Evolutionary conservation across 768 basidiomycete species (phyloP).

Genomic region (Xerocomus spinulosus): DNA sequence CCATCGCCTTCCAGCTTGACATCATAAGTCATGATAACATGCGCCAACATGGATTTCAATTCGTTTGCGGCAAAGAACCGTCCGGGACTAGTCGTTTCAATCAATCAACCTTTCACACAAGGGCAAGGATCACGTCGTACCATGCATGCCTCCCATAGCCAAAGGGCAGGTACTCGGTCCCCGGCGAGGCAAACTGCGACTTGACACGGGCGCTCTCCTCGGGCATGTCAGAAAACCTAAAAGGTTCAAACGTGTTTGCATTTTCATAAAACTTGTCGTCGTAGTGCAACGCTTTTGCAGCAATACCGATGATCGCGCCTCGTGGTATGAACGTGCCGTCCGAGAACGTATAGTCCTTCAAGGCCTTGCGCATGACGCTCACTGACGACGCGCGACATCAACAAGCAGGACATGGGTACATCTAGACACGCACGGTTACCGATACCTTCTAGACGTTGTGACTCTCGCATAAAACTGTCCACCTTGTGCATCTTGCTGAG

Average conservation of each 20-base stretch:
- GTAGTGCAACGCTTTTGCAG: conserved; percentile 18
- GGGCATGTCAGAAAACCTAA: no score
- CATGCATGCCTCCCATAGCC: neutral
- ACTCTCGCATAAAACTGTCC: conserved; percentile 38
- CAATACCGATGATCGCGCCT: conserved; percentile 25
- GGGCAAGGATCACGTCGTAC: neutral
- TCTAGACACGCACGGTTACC: no score
- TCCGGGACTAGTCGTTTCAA: neutral
- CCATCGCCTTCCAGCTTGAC: neutral
- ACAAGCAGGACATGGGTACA: no score
- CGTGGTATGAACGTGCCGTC: conserved; percentile 33
- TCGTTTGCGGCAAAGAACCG: neutral
- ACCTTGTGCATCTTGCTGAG: conserved; percentile 30
- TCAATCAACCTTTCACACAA: neutral
- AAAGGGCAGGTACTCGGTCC: neutral
- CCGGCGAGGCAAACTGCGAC: neutral
- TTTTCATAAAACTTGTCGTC: conserved; percentile 26
- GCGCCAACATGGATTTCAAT: neutral
- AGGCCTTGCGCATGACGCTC: conserved; percentile 26
- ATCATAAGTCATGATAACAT: neutral
- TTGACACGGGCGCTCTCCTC: neutral
- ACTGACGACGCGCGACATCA: no score
- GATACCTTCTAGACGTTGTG: conserved; percentile 26
- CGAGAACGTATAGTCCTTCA: conserved; percentile 31
- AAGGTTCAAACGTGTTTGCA: conserved; percentile 39